Percentiles rank a stretch among this genome's conserved stretches.
phyloP scores from a whole-genome alignment of 2,329 filamentous ascomycete genomes.

The Epichloe gansuensis region DNA sequence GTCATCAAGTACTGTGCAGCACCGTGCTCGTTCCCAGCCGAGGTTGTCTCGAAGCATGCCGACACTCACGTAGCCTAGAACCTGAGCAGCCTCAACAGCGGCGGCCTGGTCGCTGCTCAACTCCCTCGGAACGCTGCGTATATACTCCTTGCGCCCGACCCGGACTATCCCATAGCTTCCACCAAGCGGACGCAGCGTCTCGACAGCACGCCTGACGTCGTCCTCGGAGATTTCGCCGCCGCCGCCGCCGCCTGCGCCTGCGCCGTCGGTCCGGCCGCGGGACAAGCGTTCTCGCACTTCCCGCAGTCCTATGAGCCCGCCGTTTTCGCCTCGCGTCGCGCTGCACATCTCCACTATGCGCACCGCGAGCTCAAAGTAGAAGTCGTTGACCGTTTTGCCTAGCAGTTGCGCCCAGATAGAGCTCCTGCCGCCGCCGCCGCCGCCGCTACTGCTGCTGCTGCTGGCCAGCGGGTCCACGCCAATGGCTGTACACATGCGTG shows the following conservation, averaged over 20 bases:
- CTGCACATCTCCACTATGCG: slow-evolving; percentile 87
- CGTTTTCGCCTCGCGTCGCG: slow-evolving; percentile 78
- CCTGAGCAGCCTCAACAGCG: slow-evolving; percentile 81
- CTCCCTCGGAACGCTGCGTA: slow-evolving; percentile 88
- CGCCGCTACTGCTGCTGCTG: slow-evolving; percentile 18
- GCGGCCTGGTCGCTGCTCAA: slow-evolving; percentile 88
- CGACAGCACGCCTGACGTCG: slow-evolving; percentile 81
- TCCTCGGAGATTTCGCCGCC: slow-evolving; percentile 77
- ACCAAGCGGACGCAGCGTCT: slow-evolving; percentile 74
- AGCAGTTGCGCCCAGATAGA: slow-evolving; percentile 90
- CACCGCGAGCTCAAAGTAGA: slow-evolving; percentile 97
- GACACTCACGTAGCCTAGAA: slow-evolving; percentile 80
- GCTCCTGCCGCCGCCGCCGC: slow-evolving; percentile 27
- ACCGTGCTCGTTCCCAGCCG: slow-evolving; percentile 70
- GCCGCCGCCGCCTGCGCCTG: slow-evolving; percentile 36
- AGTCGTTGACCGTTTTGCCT: slow-evolving; percentile 87
- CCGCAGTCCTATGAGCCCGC: slow-evolving; percentile 72
- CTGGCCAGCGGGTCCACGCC: slow-evolving; percentile 82
- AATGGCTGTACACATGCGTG: slow-evolving; percentile 95
- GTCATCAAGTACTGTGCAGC: slow-evolving; percentile 85
- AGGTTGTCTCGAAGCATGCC: slow-evolving; percentile 83
- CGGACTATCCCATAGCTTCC: slow-evolving; percentile 76
- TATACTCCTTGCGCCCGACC: slow-evolving; percentile 76
- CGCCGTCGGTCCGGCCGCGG: slow-evolving; percentile 61
- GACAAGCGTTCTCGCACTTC: slow-evolving; percentile 71